Percentiles rank a stretch among this genome's conserved stretches.
Conservation (phyloP, 148 eudicot genomes). For the Rhododendron ovatum region DNA sequence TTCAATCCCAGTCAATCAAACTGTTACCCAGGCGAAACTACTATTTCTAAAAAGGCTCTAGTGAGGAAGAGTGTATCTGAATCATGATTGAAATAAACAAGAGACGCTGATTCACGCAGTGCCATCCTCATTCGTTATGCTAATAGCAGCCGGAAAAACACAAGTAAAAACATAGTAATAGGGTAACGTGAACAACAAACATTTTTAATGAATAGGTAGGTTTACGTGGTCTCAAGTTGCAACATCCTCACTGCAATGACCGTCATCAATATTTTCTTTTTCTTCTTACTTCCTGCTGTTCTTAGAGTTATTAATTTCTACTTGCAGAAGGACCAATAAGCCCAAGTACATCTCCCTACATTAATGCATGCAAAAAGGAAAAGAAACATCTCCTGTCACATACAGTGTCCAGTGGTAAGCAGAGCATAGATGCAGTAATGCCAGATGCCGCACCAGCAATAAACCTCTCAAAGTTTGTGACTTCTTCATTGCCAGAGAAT, state of each 20-base stretch:
- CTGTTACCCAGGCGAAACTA: not conserved
- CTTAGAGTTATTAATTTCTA: not conserved
- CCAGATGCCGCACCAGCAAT: conserved; percentile 78
- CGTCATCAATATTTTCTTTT: not conserved
- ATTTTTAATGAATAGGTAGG: not conserved
- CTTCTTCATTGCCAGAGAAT: conserved; percentile 38
- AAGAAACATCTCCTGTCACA: conserved; percentile 14
- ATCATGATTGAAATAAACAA: not conserved
- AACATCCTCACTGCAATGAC: not conserved
- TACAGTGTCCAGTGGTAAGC: conserved; percentile 75
- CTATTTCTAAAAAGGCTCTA: not conserved
- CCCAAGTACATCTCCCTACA: not conserved
- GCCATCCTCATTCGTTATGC: not conserved
- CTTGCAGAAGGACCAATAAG: not conserved
- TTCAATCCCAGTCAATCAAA: not conserved
- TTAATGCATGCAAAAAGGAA: not conserved
- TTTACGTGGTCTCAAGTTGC: not conserved
- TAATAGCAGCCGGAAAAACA: not conserved
- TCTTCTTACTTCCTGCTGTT: not conserved
- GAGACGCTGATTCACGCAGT: not conserved
- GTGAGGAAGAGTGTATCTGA: not conserved
- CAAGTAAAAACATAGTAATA: not conserved
- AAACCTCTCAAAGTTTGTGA: conserved; percentile 47
- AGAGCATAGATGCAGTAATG: conserved; percentile 60
- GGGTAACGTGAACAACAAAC: not conserved